Percentiles rank a stretch among this genome's conserved stretches.
Evolutionary conservation across 345 rosid species (phyloP).

Genomic region (Salix udensis): DNA sequence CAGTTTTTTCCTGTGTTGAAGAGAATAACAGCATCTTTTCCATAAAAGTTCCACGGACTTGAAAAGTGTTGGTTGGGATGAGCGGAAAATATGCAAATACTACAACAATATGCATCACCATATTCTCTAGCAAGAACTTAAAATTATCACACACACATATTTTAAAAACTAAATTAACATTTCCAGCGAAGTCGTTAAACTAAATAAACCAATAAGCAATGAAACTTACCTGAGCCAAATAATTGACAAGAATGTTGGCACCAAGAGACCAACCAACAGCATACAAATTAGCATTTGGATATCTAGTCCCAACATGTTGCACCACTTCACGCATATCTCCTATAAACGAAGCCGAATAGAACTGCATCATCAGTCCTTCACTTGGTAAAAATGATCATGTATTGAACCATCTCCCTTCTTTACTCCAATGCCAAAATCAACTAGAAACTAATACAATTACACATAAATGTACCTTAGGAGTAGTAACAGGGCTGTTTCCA

Average conservation of each 20-base stretch:
- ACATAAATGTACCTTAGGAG: constrained; percentile 57
- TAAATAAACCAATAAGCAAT: neutral
- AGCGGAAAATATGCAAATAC: neutral
- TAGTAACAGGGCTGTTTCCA: constrained; percentile 74
- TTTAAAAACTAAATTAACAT: neutral
- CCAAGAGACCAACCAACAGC: constrained; percentile 97
- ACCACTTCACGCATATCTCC: constrained; percentile 81
- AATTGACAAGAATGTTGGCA: constrained; percentile 85
- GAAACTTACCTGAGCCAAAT: constrained; percentile 61
- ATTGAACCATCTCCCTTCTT: neutral
- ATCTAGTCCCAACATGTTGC: constrained; percentile 45
- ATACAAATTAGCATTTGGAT: constrained; percentile 76
- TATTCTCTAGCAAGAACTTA: neutral
- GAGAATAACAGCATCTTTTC: neutral
- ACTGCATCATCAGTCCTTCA: constrained; percentile 44
- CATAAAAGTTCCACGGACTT: neutral
- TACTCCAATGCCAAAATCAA: neutral
- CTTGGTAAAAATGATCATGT: constrained; percentile 5
- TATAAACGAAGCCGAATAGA: constrained; percentile 93
- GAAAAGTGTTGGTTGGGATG: neutral
- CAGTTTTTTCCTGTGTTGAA: neutral
- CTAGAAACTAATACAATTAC: neutral
- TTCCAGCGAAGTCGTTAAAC: neutral
- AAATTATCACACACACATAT: neutral
- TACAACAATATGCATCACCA: neutral